Evolutionary conservation across 1,284 basidiomycete genomes (phyloP).

Genomic region (Ceratobasidium sp.): DNA sequence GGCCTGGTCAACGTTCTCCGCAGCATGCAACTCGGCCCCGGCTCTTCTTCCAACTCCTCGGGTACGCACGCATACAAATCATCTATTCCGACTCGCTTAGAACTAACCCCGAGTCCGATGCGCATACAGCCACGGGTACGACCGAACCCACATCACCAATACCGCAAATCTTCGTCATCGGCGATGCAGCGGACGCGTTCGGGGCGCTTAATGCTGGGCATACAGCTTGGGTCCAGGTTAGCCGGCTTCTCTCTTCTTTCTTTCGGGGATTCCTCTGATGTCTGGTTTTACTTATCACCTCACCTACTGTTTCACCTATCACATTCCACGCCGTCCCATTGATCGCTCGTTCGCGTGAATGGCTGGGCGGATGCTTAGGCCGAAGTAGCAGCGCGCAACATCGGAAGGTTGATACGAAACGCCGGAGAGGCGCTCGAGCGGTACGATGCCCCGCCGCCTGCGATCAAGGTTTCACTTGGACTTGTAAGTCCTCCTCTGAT

Average conservation of each 20-base stretch:
- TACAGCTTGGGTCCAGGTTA: constrained; percentile 70
- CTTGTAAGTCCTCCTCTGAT: no score
- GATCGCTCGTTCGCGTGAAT: no score
- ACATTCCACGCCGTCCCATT: no score
- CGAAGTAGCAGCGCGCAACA: constrained; percentile 53
- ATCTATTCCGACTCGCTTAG: constrained; percentile 45
- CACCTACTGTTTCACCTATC: no score
- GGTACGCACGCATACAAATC: constrained; percentile 6
- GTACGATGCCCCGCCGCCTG: constrained; percentile 66
- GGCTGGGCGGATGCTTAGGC: no score
- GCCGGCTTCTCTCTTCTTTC: background rate
- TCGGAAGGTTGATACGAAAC: constrained; percentile 53
- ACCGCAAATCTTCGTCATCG: constrained; percentile 46
- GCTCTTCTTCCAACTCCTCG: constrained; percentile 40
- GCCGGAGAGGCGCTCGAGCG: constrained; percentile 57
- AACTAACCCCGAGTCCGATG: constrained; percentile 43
- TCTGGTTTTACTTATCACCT: constrained; percentile 48
- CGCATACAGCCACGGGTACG: background rate
- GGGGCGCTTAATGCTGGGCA: constrained; percentile 68
- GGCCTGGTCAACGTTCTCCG: constrained; percentile 66
- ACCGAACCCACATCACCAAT: constrained; percentile 41
- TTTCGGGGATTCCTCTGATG: background rate
- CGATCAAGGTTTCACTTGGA: constrained; percentile 79
- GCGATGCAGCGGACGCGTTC: constrained; percentile 56
- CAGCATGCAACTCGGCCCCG: constrained; percentile 67